Conservation (phyloP, 192 early-diverging fungal genomes). For the Rhizoclosmatium globosum region DNA sequence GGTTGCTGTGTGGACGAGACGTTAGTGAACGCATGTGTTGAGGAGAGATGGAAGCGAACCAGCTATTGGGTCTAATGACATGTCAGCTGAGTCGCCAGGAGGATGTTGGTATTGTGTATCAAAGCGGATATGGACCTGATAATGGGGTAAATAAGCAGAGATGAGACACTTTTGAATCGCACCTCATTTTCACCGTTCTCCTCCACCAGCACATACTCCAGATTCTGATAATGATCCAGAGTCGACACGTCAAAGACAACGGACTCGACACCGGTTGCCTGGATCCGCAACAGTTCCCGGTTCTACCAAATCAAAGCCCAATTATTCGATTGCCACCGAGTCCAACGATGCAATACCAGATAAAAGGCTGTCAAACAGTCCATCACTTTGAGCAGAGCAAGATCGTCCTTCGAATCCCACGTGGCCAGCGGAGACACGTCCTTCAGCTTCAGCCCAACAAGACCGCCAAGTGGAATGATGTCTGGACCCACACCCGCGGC, state of each 20-base stretch:
- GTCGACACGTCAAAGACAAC: not conserved
- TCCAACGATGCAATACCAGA: constrained; percentile 6
- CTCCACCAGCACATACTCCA: not conserved
- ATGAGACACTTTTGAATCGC: too few species aligned
- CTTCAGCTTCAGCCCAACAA: not conserved
- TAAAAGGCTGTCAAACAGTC: not conserved
- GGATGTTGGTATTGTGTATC: too few species aligned
- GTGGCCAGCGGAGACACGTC: not conserved
- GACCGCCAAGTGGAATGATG: not conserved
- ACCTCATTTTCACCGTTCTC: too few species aligned
- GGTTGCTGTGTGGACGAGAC: not conserved
- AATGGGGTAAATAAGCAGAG: too few species aligned
- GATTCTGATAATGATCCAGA: not conserved
- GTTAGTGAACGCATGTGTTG: not conserved
- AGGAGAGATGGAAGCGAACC: too few species aligned
- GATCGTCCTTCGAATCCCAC: not conserved
- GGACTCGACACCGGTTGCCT: not conserved
- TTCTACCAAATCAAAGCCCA: not conserved
- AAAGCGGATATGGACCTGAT: too few species aligned
- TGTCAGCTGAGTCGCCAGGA: too few species aligned
- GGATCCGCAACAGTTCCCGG: not conserved
- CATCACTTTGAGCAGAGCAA: not conserved
- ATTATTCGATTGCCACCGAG: not conserved
- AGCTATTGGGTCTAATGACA: too few species aligned
- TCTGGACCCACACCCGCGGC: not conserved